Evolutionary conservation across 139 green algal species (phyloP).

Genomic region (Micractinium sp.): DNA sequence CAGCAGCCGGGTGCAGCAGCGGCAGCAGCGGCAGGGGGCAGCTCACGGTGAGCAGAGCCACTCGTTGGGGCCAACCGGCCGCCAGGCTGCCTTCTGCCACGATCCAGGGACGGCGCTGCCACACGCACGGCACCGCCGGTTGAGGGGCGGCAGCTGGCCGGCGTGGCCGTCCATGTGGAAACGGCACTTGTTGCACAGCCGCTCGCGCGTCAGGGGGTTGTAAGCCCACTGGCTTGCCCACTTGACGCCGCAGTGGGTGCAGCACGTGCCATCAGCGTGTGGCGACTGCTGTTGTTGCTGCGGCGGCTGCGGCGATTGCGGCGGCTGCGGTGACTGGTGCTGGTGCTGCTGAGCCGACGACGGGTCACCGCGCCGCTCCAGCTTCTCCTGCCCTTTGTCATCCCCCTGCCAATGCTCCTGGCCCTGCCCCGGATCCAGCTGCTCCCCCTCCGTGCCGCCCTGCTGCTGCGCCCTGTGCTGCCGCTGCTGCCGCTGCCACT

Average conservation of each 20-base stretch:
- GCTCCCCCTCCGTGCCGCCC: too few relatives aligned
- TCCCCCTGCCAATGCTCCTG: neutral
- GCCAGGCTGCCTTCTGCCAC: neutral
- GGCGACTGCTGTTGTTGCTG: neutral
- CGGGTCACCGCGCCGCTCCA: neutral
- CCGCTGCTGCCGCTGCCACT: neutral
- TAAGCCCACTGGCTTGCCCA: neutral
- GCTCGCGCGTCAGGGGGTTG: neutral
- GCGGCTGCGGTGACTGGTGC: neutral
- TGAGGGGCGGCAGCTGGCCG: neutral
- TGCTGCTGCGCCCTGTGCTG: neutral
- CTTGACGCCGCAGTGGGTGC: neutral
- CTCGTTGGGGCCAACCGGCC: too few relatives aligned
- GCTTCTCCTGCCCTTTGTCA: neutral
- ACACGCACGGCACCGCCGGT: neutral
- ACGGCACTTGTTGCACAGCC: neutral
- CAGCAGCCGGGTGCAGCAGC: too few relatives aligned
- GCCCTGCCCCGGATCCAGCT: neutral
- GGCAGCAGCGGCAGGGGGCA: neutral
- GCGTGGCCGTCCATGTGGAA: neutral
- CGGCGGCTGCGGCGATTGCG: too few relatives aligned
- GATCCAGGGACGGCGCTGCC: too few relatives aligned
- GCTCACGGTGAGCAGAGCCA: neutral
- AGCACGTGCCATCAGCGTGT: neutral
- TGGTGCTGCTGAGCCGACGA: neutral